phyloP scores from a whole-genome alignment of 2,329 filamentous ascomycete genomes.

The Pseudogymnoascus verrucosus region DNA sequence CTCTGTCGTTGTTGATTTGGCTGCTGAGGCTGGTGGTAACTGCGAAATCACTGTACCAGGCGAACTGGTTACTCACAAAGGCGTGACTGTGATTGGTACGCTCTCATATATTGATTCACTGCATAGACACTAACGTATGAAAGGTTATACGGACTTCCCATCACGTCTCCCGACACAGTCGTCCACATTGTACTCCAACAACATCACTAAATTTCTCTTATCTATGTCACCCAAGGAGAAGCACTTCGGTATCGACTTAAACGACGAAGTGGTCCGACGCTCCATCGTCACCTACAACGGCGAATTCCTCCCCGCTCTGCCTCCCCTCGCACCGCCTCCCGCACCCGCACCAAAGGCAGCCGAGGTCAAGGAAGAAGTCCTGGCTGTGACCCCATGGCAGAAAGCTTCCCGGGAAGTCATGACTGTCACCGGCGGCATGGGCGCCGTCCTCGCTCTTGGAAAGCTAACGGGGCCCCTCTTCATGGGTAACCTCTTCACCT shows the following conservation, averaged over 20 bases:
- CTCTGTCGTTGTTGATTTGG: slow-evolving; percentile 80
- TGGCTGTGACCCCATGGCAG: slow-evolving; percentile 74
- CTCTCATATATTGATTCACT: neutral
- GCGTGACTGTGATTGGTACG: slow-evolving; percentile 75
- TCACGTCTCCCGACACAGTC: slow-evolving; percentile 82
- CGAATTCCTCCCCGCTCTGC: slow-evolving; percentile 65
- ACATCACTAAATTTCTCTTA: slow-evolving; percentile 80
- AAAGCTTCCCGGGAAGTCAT: slow-evolving; percentile 69
- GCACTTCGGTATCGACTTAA: slow-evolving; percentile 70
- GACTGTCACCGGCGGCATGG: slow-evolving; percentile 69
- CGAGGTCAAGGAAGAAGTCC: slow-evolving; percentile 45
- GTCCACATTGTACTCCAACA: slow-evolving; percentile 87
- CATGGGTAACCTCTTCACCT: slow-evolving; percentile 83
- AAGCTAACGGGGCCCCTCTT: slow-evolving; percentile 76
- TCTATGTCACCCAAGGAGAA: slow-evolving; percentile 74
- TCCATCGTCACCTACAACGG: slow-evolving; percentile 76
- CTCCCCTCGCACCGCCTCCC: slow-evolving; percentile 55
- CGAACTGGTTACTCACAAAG: slow-evolving; percentile 61
- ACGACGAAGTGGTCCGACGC: slow-evolving; percentile 78
- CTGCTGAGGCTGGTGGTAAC: slow-evolving; percentile 81
- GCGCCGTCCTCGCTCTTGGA: slow-evolving; percentile 63
- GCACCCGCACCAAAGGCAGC: slow-evolving; percentile 41
- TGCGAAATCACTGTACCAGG: slow-evolving; percentile 74
- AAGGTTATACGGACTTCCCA: slow-evolving; percentile 77
- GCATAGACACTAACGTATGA: slow-evolving; percentile 19